Evolutionary conservation across 306 rosid genomes (phyloP).

Genomic region (Rosa lucieae): DNA sequence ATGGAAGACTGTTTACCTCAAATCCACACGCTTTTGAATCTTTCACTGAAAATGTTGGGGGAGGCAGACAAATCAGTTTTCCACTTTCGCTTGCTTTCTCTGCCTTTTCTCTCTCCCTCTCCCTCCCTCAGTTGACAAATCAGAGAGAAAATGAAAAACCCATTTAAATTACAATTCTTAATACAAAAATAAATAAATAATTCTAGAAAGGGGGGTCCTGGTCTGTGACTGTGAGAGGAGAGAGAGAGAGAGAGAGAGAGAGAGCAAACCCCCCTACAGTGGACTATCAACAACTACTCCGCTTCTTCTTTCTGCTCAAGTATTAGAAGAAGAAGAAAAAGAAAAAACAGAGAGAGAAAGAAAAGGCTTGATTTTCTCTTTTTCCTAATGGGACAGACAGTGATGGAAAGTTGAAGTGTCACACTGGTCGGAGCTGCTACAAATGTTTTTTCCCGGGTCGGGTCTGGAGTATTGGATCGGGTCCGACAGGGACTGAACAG

Average conservation of each 20-base stretch:
- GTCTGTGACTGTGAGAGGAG: conserved; percentile 2
- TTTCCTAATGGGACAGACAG: neutral
- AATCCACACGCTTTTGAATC: conserved; percentile 24
- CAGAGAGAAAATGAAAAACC: conserved; percentile 10
- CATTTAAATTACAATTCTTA: conserved; percentile 1
- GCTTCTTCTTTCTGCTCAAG: neutral
- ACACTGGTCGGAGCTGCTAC: neutral
- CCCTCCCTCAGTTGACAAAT: conserved; percentile 44
- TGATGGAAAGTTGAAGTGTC: conserved; percentile 12
- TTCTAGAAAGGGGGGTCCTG: conserved; percentile 5
- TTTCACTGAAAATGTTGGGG: conserved; percentile 17
- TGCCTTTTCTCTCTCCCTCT: neutral
- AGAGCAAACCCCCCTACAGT: neutral
- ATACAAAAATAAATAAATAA: conserved; percentile 9
- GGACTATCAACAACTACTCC: conserved; percentile 16
- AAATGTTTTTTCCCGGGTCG: neutral
- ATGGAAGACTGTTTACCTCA: conserved; percentile 43
- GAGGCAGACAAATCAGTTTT: conserved; percentile 31
- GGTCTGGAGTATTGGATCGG: conserved; percentile 4
- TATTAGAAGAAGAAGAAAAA: neutral
- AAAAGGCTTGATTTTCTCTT: neutral
- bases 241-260: neutral
- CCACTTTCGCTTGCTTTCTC: conserved; percentile 30
- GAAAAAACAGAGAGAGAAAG: neutral
- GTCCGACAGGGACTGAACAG: conserved; percentile 20